A percentile compares a stretch with the other conserved stretches of the same genome.
Conservation (phyloP, 2,329 filamentous ascomycete genomes). For the Clarireedia hainanense region DNA sequence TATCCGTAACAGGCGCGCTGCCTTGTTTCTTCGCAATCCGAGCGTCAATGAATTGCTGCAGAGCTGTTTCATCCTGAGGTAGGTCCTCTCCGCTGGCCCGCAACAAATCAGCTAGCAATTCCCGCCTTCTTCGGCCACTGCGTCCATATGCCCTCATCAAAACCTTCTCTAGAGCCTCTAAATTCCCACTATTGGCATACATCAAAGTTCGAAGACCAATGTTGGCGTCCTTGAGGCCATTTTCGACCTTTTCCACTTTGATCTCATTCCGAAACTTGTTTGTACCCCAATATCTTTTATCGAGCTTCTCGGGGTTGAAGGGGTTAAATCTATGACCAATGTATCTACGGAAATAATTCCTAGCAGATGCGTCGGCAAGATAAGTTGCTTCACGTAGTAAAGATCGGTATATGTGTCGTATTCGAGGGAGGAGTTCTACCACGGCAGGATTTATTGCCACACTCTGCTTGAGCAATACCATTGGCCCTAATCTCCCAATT, state of each 20-base stretch:
- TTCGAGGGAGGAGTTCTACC: neutral
- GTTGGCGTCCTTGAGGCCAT: conserved; percentile 34
- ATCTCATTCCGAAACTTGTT: neutral
- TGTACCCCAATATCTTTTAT: conserved; percentile 1
- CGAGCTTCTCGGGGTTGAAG: neutral
- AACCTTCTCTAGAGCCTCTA: conserved; percentile 39
- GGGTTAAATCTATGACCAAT: conserved; percentile 41
- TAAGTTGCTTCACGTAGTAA: conserved; percentile 55
- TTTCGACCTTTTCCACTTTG: neutral
- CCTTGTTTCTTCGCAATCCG: neutral
- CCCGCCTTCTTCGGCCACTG: conserved; percentile 41
- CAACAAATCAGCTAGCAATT: conserved; percentile 38
- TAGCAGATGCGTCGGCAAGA: conserved; percentile 43
- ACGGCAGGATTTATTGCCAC: too few species aligned
- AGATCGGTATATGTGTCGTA: conserved; percentile 45
- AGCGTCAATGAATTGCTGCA: conserved; percentile 30
- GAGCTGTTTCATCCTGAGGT: conserved; percentile 34
- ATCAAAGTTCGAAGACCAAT: conserved; percentile 40
- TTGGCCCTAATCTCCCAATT: too few species aligned
- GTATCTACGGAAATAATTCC: conserved; percentile 35
- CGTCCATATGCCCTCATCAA: conserved; percentile 46
- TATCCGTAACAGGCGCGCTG: neutral
- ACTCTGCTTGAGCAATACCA: too few species aligned
- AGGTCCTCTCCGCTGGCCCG: conserved; percentile 25
- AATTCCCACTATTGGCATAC: conserved; percentile 45